phyloP scores from a whole-genome alignment of 148 eudicot genomes.

The Fallopia convolvulus region DNA sequence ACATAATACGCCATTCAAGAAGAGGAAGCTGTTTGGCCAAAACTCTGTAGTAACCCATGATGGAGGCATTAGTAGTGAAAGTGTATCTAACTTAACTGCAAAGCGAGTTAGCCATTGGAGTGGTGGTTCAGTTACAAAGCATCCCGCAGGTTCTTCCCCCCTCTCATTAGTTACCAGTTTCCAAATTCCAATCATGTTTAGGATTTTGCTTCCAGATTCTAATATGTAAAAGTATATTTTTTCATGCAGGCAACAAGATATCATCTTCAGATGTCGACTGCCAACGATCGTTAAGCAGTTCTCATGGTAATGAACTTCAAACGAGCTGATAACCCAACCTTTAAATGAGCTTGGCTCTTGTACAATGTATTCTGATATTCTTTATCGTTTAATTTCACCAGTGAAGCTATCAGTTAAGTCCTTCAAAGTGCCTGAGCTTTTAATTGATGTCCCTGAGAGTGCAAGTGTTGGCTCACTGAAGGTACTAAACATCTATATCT shows the following conservation, averaged over 20 bases:
- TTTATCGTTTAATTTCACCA: constrained; percentile 25
- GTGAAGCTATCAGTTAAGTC: constrained; percentile 91
- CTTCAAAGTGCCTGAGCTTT: constrained; percentile 88
- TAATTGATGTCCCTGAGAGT: constrained; percentile 84
- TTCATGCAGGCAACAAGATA: constrained; percentile 37
- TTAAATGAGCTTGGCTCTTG: neutral
- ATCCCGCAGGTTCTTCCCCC: constrained; percentile 37
- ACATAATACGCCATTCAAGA: constrained; percentile 52
- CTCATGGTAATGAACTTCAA: constrained; percentile 35
- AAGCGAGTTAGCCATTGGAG: constrained; percentile 40
- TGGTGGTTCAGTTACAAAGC: constrained; percentile 28
- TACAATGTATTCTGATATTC: constrained; percentile 19
- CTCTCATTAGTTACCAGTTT: neutral
- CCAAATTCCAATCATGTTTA: neutral
- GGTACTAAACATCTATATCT: constrained; percentile 35
- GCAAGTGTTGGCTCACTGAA: constrained; percentile 87
- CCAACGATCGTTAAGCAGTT: constrained; percentile 39
- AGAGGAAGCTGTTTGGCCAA: constrained; percentile 52
- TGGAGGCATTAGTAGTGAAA: constrained; percentile 68
- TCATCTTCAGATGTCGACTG: constrained; percentile 37
- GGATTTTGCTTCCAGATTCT: neutral
- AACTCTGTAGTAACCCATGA: constrained; percentile 43
- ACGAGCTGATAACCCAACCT: neutral
- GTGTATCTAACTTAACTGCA: constrained; percentile 68
- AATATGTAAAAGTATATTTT: neutral